phyloP scores from a whole-genome alignment of 805 yeast genomes.

The Candida lessepsii region DNA sequence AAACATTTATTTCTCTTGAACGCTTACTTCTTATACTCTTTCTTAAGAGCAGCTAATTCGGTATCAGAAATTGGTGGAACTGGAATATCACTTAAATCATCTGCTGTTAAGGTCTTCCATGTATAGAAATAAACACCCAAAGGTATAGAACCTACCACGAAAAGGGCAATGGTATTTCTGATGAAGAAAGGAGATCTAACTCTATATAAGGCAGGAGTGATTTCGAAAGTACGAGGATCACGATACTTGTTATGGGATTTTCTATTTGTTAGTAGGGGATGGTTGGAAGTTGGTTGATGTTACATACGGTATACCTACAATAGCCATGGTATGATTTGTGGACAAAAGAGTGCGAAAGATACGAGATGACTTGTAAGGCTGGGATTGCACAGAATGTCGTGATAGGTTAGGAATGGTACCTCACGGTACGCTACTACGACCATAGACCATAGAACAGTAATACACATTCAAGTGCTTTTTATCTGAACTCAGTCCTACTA shows the following conservation, averaged over 20 bases:
- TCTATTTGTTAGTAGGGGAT: constrained; percentile 27
- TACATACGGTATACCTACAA: constrained; percentile 15
- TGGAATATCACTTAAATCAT: constrained; percentile 89
- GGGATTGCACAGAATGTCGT: no score
- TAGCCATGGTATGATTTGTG: constrained; percentile 9
- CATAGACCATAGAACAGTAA: no score
- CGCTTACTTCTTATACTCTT: constrained; percentile 38
- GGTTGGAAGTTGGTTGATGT: not conserved
- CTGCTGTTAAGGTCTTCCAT: constrained; percentile 62
- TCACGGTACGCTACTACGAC: no score
- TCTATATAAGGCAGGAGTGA: constrained; percentile 91
- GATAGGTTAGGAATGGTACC: no score
- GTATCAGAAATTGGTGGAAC: constrained; percentile 86
- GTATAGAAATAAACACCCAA: constrained; percentile 66
- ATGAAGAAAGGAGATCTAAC: constrained; percentile 86
- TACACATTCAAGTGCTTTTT: no score
- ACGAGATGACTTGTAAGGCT: no score
- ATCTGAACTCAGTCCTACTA: no score
- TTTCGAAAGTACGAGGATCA: constrained; percentile 71
- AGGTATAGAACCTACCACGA: constrained; percentile 60
- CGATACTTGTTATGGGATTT: constrained; percentile 45
- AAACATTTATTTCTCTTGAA: not conserved
- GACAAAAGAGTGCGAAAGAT: no score
- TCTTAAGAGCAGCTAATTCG: constrained; percentile 68
- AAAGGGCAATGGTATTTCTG: constrained; percentile 66